Base-by-base conservation (phyloP, 306 rosid genomes). In the Sechiopsis laciniata region DNA sequence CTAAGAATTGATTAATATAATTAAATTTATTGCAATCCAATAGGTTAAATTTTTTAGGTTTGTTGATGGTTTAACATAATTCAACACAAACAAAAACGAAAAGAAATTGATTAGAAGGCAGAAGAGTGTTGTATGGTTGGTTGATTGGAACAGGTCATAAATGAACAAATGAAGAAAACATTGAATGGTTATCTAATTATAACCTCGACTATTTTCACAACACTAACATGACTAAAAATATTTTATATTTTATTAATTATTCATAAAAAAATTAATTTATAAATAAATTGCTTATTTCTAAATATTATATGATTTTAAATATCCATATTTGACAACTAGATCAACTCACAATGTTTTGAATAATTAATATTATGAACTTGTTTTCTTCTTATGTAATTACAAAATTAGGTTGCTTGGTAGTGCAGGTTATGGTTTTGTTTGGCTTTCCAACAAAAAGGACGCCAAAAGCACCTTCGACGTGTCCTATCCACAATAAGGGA, bases 341-440 rank as follows among this genome's bases (percentile, higher is more conserved):
- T 3, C 32, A 29, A 29, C 32, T 3, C 1, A 29, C 32, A 29
- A 29, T 29, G 32, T 1, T 29, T 29, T 29, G 32, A 29, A 29
- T 29, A 29, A 29, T 61, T 15, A 37, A 8, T 9, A 61, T 46
- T n/a, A n/a, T 15, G 8, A 54, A 19, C 45, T 66, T 19, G 54
- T 40, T 42, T 66, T n/a, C n/a, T 40, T 42, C 3, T 9, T 11
- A 66, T 42, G 55, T 45, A 66, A 42, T 6, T 19, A 10, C 35
- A 6, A 66, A 19, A 40, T 71, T 71, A 29, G 75, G 75, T 71
- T 52, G 75, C 61, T 71, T 71, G 21, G 21, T 70, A 22, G 55
- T 22, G 59, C 59, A 70, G 54, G 35, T 26, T 71, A 24, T 14
- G 61, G 61, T 71, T 52, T 53, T 71, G 72, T 32, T 71, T 53